A percentile compares a stretch with the other conserved stretches of the same genome.
phyloP scores from a whole-genome alignment of 129 eudicot species.

The Centella asiatica region DNA sequence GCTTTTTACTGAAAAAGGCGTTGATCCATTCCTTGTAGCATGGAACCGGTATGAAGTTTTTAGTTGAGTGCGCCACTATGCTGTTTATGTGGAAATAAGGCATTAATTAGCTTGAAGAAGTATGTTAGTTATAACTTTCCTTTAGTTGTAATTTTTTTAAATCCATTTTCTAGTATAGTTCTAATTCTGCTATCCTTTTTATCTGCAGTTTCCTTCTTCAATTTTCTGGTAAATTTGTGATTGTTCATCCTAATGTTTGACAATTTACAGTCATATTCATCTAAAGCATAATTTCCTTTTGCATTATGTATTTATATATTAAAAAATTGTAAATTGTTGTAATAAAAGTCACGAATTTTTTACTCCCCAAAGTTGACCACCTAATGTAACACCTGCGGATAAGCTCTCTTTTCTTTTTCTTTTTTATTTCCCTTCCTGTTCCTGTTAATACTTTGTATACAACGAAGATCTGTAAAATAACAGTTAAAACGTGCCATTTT shows the following conservation, averaged over 20 bases:
- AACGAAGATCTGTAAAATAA: not conserved
- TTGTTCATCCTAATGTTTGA: too few species aligned
- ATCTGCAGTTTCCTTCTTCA: not conserved
- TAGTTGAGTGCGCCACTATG: constrained; percentile 4
- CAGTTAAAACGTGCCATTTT: not conserved
- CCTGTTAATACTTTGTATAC: not conserved
- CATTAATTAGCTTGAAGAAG: not conserved
- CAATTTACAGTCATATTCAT: not conserved
- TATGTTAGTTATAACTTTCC: not conserved
- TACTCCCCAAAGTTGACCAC: not conserved
- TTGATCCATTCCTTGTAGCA: constrained; percentile 90
- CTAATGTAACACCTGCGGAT: not conserved
- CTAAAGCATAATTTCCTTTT: not conserved
- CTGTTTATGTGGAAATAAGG: not conserved
- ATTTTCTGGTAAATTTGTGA: not conserved
- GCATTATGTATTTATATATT: not conserved
- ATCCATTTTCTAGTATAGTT: too few species aligned
- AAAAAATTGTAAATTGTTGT: not conserved
- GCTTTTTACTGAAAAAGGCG: constrained; percentile 94
- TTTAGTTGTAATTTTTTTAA: too few species aligned
- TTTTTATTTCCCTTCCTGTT: not conserved
- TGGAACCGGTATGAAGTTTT: constrained; percentile 75
- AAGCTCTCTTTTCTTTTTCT: not conserved
- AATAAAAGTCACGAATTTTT: not conserved
- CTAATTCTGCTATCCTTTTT: not conserved